phyloP scores from a whole-genome alignment of 352 stramenopile genomes.

The Pythium chondricola region DNA sequence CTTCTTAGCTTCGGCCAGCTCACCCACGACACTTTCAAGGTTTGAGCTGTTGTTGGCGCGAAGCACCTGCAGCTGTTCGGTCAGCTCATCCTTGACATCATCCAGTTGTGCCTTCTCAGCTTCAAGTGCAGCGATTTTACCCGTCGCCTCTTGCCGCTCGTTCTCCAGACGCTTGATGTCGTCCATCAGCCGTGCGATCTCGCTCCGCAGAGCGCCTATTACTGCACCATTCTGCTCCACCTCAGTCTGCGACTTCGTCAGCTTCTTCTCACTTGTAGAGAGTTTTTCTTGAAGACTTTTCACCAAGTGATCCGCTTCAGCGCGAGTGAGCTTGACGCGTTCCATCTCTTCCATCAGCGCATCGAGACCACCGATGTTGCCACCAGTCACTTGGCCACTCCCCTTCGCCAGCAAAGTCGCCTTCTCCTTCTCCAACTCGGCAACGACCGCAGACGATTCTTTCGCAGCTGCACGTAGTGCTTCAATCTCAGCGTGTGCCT shows the following conservation, averaged over 20 bases:
- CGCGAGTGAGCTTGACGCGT: conserved; percentile 45
- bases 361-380: conserved; percentile 9
- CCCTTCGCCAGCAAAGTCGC: background rate
- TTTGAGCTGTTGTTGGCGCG: conserved; percentile 33
- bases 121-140: conserved; percentile 1
- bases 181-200: conserved; percentile 12
- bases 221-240: conserved; percentile 19
- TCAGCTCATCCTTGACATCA: conserved; percentile 25
- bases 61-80: conserved; percentile 34
- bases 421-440: background rate
- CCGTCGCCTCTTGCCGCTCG: background rate
- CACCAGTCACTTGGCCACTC: background rate
- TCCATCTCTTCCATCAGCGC: conserved; percentile 54
- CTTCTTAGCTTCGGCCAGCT: conserved; percentile 21
- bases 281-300: conserved; percentile 36
- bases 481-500: background rate
- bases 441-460: too few species aligned
- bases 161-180: conserved; percentile 12
- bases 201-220: conserved; percentile 13
- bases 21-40: conserved; percentile 25
- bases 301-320: conserved; percentile 35
- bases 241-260: conserved; percentile 13
- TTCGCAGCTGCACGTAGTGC: conserved; percentile 6
- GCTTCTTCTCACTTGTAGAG: conserved; percentile 5
- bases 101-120: conserved; percentile 3